Percentiles rank a stretch among this genome's conserved stretches.
These are phyloP conservation scores for Tulasnella sp. DNA, from an alignment of 768 basidiomycete genomes.

Conservation along the genomic window DNA sequence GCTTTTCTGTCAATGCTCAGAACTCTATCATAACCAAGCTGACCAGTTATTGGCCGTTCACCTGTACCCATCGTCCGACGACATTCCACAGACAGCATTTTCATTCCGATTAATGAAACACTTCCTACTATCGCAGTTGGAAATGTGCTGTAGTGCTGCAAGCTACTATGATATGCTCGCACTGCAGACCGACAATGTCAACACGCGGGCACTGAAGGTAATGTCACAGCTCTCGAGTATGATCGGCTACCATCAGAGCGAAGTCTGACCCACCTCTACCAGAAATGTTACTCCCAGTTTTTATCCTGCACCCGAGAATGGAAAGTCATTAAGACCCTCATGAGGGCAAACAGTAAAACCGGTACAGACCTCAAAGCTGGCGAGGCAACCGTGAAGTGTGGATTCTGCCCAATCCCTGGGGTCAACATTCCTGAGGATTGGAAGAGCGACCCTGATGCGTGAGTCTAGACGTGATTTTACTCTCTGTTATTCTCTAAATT, in stretches of 20 bases:
- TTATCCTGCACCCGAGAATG: background rate
- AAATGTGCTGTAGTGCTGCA: background rate
- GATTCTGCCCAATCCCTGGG: background rate
- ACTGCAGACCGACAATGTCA: background rate
- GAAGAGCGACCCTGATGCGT: background rate
- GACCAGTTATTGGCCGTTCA: background rate
- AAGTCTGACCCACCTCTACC: background rate
- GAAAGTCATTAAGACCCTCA: background rate
- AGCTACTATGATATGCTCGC: background rate
- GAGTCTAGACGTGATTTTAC: no score
- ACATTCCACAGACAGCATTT: background rate
- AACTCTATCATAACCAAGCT: background rate
- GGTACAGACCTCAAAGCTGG: background rate
- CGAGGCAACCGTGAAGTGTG: background rate
- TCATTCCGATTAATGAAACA: background rate
- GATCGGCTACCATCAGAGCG: no score
- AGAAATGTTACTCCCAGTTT: background rate
- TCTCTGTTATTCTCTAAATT: no score
- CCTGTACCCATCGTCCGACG: background rate
- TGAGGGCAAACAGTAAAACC: background rate
- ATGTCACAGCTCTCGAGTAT: background rate
- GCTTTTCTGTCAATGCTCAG: background rate
- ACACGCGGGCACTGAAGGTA: background rate
- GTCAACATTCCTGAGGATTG: background rate
- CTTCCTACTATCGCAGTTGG: background rate